Evolutionary conservation across 2,329 filamentous ascomycete genomes (phyloP).

Genomic region (Metarhizium humberi): DNA sequence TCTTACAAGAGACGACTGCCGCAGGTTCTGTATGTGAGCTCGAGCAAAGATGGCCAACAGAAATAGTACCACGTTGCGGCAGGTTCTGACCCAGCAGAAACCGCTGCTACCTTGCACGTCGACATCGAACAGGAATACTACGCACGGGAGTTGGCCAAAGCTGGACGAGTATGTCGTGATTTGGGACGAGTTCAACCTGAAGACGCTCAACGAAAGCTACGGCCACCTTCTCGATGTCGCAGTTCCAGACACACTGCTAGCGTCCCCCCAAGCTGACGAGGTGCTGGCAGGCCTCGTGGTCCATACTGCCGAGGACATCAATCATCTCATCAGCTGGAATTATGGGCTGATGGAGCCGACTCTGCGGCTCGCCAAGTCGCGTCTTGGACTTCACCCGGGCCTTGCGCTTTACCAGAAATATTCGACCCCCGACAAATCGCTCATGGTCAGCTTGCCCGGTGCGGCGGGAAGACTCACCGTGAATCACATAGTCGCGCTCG

Average conservation of each 20-base stretch:
- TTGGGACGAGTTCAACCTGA: not conserved
- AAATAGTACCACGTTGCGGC: too few species aligned
- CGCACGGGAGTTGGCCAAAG: too few species aligned
- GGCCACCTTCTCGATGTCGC: not conserved
- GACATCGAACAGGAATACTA: too few species aligned
- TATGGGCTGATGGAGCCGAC: not conserved
- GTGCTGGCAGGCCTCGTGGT: not conserved
- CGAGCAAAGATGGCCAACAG: too few species aligned
- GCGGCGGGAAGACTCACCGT: not conserved
- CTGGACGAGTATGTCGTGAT: too few species aligned
- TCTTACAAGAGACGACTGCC: too few species aligned
- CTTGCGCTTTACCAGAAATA: too few species aligned
- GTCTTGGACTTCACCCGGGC: not conserved
- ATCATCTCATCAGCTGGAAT: not conserved
- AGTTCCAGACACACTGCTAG: not conserved
- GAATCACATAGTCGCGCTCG: not conserved
- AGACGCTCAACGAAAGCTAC: not conserved
- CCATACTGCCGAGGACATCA: not conserved
- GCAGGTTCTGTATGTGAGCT: too few species aligned
- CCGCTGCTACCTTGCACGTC: too few species aligned
- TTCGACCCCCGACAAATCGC: not conserved
- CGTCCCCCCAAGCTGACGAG: not conserved
- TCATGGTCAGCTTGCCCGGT: fast-evolving
- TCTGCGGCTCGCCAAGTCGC: not conserved
- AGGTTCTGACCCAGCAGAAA: too few species aligned